phyloP scores from a whole-genome alignment of 2,329 filamentous ascomycete species.

The Diaporthe citri region DNA sequence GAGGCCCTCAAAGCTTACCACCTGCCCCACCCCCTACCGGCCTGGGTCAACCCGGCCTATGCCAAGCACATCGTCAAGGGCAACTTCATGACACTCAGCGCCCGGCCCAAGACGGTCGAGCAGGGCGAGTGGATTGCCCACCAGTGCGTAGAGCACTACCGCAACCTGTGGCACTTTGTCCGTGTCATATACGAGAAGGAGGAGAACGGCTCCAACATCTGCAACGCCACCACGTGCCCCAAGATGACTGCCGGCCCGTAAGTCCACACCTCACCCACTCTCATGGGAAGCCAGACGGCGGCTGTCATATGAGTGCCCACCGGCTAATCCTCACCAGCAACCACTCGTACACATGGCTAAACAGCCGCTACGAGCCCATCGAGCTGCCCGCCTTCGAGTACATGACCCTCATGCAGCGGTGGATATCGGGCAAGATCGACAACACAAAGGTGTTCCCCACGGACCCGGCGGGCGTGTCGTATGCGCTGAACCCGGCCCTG shows the following conservation, averaged over 20 bases:
- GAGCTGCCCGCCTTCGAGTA: conserved; percentile 86
- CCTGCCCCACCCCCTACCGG: conserved; percentile 59
- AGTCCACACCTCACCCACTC: conserved; percentile 51
- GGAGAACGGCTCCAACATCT: conserved; percentile 76
- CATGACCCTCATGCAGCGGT: conserved; percentile 86
- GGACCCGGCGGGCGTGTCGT: conserved; percentile 71
- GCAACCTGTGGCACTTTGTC: conserved; percentile 83
- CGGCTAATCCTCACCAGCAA: conserved; percentile 58
- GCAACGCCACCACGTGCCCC: conserved; percentile 82
- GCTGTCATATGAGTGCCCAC: conserved; percentile 37
- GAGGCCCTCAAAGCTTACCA: conserved; percentile 48
- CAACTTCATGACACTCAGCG: conserved; percentile 90
- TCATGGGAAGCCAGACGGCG: neutral
- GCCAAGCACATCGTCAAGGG: conserved; percentile 87
- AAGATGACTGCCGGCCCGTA: conserved; percentile 89
- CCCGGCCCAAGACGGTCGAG: conserved; percentile 85
- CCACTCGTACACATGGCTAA: conserved; percentile 88
- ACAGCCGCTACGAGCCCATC: conserved; percentile 79
- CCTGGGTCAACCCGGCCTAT: conserved; percentile 76
- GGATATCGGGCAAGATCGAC: conserved; percentile 87
- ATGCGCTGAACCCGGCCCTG: conserved; percentile 63
- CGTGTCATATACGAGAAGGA: conserved; percentile 84
- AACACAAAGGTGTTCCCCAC: conserved; percentile 84
- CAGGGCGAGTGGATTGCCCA: conserved; percentile 90
- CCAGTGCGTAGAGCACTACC: conserved; percentile 88